Conservation (phyloP, 805 yeast species). For the Brettanomyces naardenensis region DNA sequence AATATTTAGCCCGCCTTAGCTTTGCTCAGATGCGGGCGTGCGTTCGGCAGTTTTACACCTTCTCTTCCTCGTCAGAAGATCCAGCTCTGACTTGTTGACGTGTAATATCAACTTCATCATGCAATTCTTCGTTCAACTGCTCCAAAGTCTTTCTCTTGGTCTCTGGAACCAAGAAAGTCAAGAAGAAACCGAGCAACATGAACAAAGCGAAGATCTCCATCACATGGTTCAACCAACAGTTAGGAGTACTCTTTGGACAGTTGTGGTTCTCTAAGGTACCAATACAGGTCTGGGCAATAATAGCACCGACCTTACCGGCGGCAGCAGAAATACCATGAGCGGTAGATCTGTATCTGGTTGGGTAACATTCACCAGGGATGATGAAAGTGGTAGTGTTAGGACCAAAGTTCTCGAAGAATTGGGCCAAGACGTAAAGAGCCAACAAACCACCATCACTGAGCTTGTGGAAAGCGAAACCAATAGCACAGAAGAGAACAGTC, state of each 20-base stretch:
- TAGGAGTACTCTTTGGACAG: conserved; percentile 49
- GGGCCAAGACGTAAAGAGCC: conserved; percentile 71
- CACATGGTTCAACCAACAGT: conserved; percentile 86
- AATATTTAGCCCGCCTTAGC: no score
- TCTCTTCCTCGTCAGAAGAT: conserved; percentile 21
- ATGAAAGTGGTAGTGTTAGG: conserved; percentile 90
- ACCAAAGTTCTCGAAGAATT: conserved; percentile 87
- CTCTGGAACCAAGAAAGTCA: conserved; percentile 72
- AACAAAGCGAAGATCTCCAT: conserved; percentile 91
- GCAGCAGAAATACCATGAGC: conserved; percentile 96
- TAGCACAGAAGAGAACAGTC: conserved; percentile 65
- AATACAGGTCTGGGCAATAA: conserved; percentile 79
- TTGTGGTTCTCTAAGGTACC: conserved; percentile 79
- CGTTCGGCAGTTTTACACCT: no score
- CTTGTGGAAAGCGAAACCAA: conserved; percentile 80
- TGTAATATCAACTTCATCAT: conserved; percentile 58
- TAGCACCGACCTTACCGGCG: conserved; percentile 86
- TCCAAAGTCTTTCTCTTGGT: conserved; percentile 89
- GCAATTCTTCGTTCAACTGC: conserved; percentile 71
- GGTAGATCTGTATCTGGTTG: conserved; percentile 91
- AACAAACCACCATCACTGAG: conserved; percentile 58
- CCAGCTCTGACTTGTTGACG: conserved; percentile 14
- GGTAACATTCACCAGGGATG: conserved; percentile 87
- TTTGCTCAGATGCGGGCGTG: no score
- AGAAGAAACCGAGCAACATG: conserved; percentile 72